Evolutionary conservation across 2,329 filamentous ascomycete genomes (phyloP), one percentile per base, ranked within the genome.

Genomic region (Neoarthrinium moseri): DNA sequence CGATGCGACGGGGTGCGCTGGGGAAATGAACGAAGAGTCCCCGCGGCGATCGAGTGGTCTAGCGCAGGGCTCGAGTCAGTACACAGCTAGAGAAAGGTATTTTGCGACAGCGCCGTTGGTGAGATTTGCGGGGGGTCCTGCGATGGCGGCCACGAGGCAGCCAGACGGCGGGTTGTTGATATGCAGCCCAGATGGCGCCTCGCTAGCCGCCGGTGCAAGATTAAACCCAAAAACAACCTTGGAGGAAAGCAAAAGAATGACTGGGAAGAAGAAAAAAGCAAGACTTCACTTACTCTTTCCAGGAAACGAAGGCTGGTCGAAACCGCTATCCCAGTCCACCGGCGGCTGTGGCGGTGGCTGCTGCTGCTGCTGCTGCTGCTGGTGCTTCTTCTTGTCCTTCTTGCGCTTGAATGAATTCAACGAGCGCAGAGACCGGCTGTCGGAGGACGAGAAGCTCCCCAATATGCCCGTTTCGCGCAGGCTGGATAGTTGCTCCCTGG

Each of bases 361-460:
- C 8, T 37, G 40, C 22, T 43, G n/a, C n/a, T n/a, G n/a, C n/a
- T n/a, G n/a, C n/a, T n/a, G n/a, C n/a, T n/a, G n/a, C n/a, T n/a
- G n/a, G n/a, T n/a, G n/a, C n/a, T n/a, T 18, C 13, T 42, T 37
- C 36, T 37, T 34, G 13, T 30, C 17, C 32, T 39, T 40, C 24
- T 39, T 49, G 24, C 44, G 48, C 38, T 40, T 48, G 27, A 46
- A 45, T 21, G 46, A 43, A 34, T n/a, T 39, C 17, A 47, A 17
- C 39, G 61, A 61, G 50, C 61, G 61, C 22, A 62, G 43, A 38
- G 62, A 62, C 30, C 60, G 57, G 35, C 58, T 61, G 45, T 65
- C 61, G 35, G 55, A 55, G 36, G 55, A 37, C 12, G 43, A 39
- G 29, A 35, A 52, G 34, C 87, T 73, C 24, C 87, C 73, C 23